phyloP scores from a whole-genome alignment of 2,329 filamentous ascomycete species.

The Botrytis medusae region DNA sequence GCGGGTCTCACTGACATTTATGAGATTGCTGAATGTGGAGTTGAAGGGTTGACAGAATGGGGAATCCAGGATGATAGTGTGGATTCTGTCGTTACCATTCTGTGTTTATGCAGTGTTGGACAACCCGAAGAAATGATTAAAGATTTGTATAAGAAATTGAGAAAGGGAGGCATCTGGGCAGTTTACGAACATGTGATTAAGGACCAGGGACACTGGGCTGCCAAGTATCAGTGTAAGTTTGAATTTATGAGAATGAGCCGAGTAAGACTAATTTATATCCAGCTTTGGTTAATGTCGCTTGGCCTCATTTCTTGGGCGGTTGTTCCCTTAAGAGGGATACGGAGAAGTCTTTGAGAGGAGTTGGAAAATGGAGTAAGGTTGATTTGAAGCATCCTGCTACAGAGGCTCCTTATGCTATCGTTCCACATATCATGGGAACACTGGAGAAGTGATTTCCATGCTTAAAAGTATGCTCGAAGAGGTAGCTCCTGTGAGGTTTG shows the following conservation, averaged over 20 bases:
- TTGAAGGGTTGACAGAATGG: constrained; percentile 52
- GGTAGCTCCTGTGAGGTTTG: not conserved
- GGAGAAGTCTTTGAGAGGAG: constrained; percentile 31
- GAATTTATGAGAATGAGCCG: too few species aligned
- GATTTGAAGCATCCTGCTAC: constrained; percentile 31
- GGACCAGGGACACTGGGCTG: constrained; percentile 27
- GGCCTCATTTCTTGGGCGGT: constrained; percentile 36
- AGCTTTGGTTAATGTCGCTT: constrained; percentile 33
- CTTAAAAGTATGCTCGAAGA: too few species aligned
- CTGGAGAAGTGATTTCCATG: constrained; percentile 31
- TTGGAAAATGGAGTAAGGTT: constrained; percentile 35
- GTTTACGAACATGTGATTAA: constrained; percentile 37
- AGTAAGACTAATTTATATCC: constrained; percentile 19
- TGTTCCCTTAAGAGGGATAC: constrained; percentile 37
- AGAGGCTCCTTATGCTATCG: constrained; percentile 31
- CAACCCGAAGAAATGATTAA: constrained; percentile 33
- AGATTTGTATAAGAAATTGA: constrained; percentile 33
- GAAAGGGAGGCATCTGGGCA: constrained; percentile 35
- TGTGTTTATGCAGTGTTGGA: constrained; percentile 36
- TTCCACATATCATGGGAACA: constrained; percentile 35
- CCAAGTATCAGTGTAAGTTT: constrained; percentile 35
- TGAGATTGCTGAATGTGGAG: constrained; percentile 61
- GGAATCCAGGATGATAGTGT: constrained; percentile 47
- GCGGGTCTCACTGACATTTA: constrained; percentile 58
- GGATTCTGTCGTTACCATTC: constrained; percentile 36